phyloP scores from a whole-genome alignment of 805 yeast species.

The Metschnikowia baotianmanensis region DNA sequence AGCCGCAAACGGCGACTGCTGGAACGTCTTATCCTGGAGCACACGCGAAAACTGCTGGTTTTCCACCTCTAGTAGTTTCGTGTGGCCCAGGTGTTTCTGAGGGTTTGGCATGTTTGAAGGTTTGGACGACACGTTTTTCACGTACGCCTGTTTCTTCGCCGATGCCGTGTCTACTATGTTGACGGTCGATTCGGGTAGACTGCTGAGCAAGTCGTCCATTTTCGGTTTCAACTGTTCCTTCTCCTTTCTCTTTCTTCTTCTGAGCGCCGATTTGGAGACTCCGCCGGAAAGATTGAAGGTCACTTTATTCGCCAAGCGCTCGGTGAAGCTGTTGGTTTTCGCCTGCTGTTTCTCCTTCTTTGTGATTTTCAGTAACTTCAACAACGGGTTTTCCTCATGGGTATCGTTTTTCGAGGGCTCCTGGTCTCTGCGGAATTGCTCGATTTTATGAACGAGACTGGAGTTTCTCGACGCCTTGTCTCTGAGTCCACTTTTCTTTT shows the following conservation, averaged over 20 bases:
- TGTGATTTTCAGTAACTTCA: constrained; percentile 50
- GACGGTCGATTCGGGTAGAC: constrained; percentile 39
- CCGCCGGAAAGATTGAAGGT: constrained; percentile 40
- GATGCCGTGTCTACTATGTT: constrained; percentile 14
- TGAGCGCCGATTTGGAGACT: constrained; percentile 62
- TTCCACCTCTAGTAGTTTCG: constrained; percentile 56
- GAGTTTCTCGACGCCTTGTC: constrained; percentile 28
- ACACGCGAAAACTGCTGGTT: constrained; percentile 56
- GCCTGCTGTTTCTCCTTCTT: constrained; percentile 51
- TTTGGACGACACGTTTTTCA: constrained; percentile 23
- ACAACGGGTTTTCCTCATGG: constrained; percentile 45
- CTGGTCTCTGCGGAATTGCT: constrained; percentile 24
- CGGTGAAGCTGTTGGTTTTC: constrained; percentile 39
- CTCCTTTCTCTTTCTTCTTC: constrained; percentile 60
- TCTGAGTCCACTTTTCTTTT: constrained; percentile 37
- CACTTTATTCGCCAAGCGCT: constrained; percentile 25
- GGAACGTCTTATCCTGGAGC: constrained; percentile 52
- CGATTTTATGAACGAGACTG: constrained; percentile 25
- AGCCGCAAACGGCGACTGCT: constrained; percentile 62
- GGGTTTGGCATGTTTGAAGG: constrained; percentile 50
- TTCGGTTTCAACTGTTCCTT: constrained; percentile 66
- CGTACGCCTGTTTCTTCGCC: constrained; percentile 17
- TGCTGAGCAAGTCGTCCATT: constrained; percentile 59
- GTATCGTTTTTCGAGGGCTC: constrained; percentile 10
- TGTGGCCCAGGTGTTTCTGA: constrained; percentile 37